Base-by-base conservation (phyloP, 164 flowering plant genomes). In the Vitis cinerea region DNA sequence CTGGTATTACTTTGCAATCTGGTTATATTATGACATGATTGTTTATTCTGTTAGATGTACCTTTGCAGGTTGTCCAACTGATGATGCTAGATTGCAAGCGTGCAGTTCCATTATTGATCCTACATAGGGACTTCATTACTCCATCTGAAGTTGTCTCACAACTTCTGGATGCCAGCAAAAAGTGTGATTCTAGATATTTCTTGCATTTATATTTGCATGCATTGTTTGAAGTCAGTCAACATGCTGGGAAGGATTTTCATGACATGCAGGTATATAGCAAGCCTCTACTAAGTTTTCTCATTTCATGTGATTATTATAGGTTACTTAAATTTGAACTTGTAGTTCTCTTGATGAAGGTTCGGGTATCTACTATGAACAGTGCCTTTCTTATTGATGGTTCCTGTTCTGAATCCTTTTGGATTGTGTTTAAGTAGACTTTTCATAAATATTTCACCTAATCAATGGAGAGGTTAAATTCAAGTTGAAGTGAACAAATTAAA, bases 171-270 rank as follows among this genome's bases (percentile, higher is more conserved):
- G 87, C 97, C 27, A 72, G 82, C 44, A 75, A 84, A 12, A 82
- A 85, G 76, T 84, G 97, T 75, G 90, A 95, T 82, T 80, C 80
- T 70, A 86, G 87, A 84, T 83, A 81, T 67, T 89, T 88, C 74
- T 82, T 93, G 88, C 88, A 93, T 82, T 71, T 85, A 17, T 96
- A 96, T 78, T 81, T 96, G 77, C 99, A 93, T 83, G 70, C 91
- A 27, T 81, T 96, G 60, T 93, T 91, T 80, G 95, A 85, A 82
- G 87, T 71, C 51, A 86, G 63, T 71, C 93, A 92, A 14, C 86
- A 90, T 85, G 92, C 90, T 63, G 99, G 97, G 51, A 92, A 79
- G 80, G 98, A 93, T 60, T 96, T 77, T 74, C 99, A 96, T 79
- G 98, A 96, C 77, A 84, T 96, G 90, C 99, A 96, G 99, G 99